Evolutionary conservation across 73 alveolate genomes (phyloP).

Genomic region (Uronychia setigera): DNA sequence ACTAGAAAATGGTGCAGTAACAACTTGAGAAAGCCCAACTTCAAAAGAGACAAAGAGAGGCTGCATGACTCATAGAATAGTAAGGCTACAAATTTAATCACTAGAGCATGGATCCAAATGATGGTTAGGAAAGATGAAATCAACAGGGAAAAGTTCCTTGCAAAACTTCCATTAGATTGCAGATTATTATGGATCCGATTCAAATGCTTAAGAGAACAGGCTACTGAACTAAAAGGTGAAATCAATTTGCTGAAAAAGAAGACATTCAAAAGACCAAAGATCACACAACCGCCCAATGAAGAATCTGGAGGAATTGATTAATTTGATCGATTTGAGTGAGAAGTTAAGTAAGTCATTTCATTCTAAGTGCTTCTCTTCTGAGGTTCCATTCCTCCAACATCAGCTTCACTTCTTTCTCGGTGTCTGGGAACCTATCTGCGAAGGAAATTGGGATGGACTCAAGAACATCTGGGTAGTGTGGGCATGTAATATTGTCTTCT

Average conservation of each 20-base stretch:
- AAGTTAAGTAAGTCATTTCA: no score
- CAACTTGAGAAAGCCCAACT: not conserved
- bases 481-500: conserved; percentile 19
- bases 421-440: conserved; percentile 38
- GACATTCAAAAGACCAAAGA: no score
- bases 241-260: no score
- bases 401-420: not conserved
- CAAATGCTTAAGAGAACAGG: not conserved
- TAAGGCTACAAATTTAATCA: not conserved
- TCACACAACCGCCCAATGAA: no score
- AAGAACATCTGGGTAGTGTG: conserved; percentile 51
- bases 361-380: conserved; percentile 22
- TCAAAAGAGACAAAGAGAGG: not conserved
- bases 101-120: not conserved
- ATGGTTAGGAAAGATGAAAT: not conserved
- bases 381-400: conserved; percentile 13
- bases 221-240: no score
- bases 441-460: conserved; percentile 68
- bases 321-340: no score
- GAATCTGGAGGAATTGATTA: no score
- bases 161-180: not conserved
- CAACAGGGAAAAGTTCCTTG: not conserved
- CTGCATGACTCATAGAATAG: not conserved
- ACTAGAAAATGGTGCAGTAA: not conserved
- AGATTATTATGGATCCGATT: not conserved